Evolutionary conservation across 2,329 filamentous ascomycete genomes (phyloP).

Genomic region (Claviceps digitariae): DNA sequence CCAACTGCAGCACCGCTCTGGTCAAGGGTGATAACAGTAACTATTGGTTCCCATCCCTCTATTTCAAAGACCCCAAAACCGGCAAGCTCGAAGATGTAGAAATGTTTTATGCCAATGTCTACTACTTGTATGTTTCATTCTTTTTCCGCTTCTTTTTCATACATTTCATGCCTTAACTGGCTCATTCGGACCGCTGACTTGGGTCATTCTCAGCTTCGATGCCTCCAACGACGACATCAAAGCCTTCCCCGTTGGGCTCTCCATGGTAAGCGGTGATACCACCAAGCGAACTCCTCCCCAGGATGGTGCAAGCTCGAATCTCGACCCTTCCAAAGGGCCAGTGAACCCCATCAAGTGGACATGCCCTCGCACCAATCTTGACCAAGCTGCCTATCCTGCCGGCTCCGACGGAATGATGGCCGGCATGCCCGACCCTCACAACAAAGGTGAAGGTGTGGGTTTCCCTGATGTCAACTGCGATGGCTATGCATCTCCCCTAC

Average conservation of each 20-base stretch:
- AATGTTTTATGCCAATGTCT: slow-evolving; percentile 60
- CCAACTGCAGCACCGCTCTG: slow-evolving; percentile 57
- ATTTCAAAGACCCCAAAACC: slow-evolving; percentile 50
- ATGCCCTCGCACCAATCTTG: slow-evolving; percentile 41
- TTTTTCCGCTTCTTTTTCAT: not conserved
- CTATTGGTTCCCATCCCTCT: slow-evolving; percentile 66
- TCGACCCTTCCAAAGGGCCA: slow-evolving; percentile 37
- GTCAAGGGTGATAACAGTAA: slow-evolving; percentile 56
- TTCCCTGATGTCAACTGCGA: slow-evolving; percentile 61
- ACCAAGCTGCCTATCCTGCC: slow-evolving; percentile 37
- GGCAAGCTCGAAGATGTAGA: slow-evolving; percentile 52
- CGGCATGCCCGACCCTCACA: slow-evolving; percentile 40
- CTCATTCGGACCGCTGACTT: not conserved
- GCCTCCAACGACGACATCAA: slow-evolving; percentile 49
- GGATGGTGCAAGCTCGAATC: slow-evolving; percentile 33
- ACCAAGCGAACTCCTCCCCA: slow-evolving; percentile 42
- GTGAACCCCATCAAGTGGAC: slow-evolving; percentile 45
- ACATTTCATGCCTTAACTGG: not conserved
- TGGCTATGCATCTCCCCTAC: slow-evolving; percentile 44
- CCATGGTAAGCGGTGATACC: slow-evolving; percentile 56
- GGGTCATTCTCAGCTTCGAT: slow-evolving; percentile 34
- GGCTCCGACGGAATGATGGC: slow-evolving; percentile 40
- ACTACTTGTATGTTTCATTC: slow-evolving; percentile 46
- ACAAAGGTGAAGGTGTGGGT: slow-evolving; percentile 44
- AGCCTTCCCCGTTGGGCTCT: slow-evolving; percentile 57